These are phyloP conservation scores for Aureobasidium pullulans DNA, from an alignment of 2,329 filamentous ascomycete genomes.

Conservation along the genomic window DNA sequence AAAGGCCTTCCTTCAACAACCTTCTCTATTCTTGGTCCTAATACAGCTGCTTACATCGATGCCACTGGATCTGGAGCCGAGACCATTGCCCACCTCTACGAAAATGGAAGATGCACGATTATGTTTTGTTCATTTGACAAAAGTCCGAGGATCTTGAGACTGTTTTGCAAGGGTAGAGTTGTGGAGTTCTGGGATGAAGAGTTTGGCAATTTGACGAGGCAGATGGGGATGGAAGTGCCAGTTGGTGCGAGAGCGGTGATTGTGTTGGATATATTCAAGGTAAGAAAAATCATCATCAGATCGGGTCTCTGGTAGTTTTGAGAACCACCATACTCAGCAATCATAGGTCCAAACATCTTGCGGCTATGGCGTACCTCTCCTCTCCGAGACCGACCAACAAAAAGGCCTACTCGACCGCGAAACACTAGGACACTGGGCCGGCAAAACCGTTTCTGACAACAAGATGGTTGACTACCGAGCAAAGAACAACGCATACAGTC, in stretches of 20 bases:
- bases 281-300: slow-evolving; percentile 17
- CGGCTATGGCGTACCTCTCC: slow-evolving; percentile 55
- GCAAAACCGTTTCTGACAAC: slow-evolving; percentile 43
- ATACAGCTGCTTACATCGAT: slow-evolving; percentile 62
- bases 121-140: slow-evolving; percentile 63
- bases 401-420: slow-evolving; percentile 40
- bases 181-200: slow-evolving; percentile 52
- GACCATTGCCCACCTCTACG: slow-evolving; percentile 67
- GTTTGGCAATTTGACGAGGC: slow-evolving; percentile 38
- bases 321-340: neutral
- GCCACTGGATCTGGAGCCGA: slow-evolving; percentile 68
- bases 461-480: slow-evolving; percentile 50
- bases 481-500: slow-evolving; percentile 47
- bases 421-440: slow-evolving; percentile 48
- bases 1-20: slow-evolving; percentile 61
- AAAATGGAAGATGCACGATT: slow-evolving; percentile 67
- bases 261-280: slow-evolving; percentile 54
- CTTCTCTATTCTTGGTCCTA: slow-evolving; percentile 53
- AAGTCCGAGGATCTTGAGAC: slow-evolving; percentile 54
- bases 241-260: slow-evolving; percentile 54
- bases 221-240: slow-evolving; percentile 27
- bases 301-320: neutral
- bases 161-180: slow-evolving; percentile 54
- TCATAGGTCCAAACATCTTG: slow-evolving; percentile 54
- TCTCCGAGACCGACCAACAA: slow-evolving; percentile 28